These are phyloP conservation scores for Olyra latifolia DNA, from an alignment of 176 grass and related monocot species.

Conservation along the genomic window DNA sequence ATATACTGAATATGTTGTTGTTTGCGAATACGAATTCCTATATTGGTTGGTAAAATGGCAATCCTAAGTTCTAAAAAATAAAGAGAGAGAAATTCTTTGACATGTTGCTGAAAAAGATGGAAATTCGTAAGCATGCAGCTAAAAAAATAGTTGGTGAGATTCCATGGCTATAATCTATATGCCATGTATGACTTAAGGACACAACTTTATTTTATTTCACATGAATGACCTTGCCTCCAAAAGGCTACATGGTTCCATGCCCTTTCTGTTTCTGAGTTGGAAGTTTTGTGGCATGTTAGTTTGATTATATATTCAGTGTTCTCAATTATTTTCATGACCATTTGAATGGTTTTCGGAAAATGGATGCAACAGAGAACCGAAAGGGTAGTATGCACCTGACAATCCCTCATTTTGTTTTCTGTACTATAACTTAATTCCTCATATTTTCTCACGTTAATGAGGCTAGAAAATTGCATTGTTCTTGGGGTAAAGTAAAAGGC, in stretches of 20 bases:
- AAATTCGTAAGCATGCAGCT: neutral
- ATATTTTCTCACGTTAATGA: too few relatives aligned
- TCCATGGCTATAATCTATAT: neutral
- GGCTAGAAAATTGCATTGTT: neutral
- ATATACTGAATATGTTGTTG: neutral
- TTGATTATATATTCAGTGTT: neutral
- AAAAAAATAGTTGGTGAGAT: neutral
- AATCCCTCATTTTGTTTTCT: neutral
- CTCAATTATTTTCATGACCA: neutral
- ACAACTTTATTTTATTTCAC: neutral
- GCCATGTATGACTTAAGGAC: neutral
- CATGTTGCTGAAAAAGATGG: neutral
- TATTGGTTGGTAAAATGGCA: neutral
- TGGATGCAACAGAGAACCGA: neutral
- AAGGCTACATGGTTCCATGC: neutral
- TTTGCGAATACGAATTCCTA: neutral
- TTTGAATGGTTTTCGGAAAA: neutral
- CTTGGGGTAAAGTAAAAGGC: neutral
- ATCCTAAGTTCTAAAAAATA: neutral
- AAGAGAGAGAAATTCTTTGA: neutral
- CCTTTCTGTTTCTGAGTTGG: neutral
- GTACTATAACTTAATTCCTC: neutral
- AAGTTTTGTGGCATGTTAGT: neutral
- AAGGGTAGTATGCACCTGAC: neutral
- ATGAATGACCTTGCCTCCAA: neutral